Evolutionary conservation across 495 filamentous ascomycete species (phyloP).

Genomic region (Neurospora sp.): DNA sequence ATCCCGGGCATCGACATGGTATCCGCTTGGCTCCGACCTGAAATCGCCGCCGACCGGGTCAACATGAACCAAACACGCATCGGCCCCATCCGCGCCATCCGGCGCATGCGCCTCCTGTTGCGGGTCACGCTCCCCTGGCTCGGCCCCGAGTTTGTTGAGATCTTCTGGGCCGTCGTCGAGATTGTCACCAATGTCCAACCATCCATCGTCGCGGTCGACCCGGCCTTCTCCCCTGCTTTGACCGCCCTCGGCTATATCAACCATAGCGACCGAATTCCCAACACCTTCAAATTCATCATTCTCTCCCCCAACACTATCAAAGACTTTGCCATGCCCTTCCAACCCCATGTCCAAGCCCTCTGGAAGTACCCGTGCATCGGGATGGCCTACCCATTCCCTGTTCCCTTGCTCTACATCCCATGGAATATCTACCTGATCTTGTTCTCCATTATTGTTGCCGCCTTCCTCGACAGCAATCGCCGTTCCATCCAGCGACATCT

Average conservation of each 20-base stretch:
- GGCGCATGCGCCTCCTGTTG: constrained; percentile 17
- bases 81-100: constrained; percentile 23
- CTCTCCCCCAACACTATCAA: constrained; percentile 35
- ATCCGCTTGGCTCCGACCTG: constrained; percentile 26
- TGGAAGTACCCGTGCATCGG: constrained; percentile 27
- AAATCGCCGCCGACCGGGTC: constrained; percentile 4
- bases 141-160: constrained; percentile 38
- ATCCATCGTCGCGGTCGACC: constrained; percentile 37
- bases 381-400: constrained; percentile 8
- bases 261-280: background rate
- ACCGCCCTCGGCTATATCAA: constrained; percentile 33
- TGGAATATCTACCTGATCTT: constrained; percentile 15
- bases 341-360: constrained; percentile 24
- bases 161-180: constrained; percentile 33
- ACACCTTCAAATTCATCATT: constrained; percentile 21
- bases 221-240: constrained; percentile 38
- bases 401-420: constrained; percentile 6
- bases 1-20: constrained; percentile 34
- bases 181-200: constrained; percentile 34
- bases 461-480: constrained; percentile 10
- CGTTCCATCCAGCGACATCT: constrained; percentile 8
- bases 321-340: constrained; percentile 22
- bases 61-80: background rate
- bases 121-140: constrained; percentile 29
- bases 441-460: constrained; percentile 8